Conservation (phyloP, 1,284 basidiomycete genomes). For the Macrocybe sp. region DNA sequence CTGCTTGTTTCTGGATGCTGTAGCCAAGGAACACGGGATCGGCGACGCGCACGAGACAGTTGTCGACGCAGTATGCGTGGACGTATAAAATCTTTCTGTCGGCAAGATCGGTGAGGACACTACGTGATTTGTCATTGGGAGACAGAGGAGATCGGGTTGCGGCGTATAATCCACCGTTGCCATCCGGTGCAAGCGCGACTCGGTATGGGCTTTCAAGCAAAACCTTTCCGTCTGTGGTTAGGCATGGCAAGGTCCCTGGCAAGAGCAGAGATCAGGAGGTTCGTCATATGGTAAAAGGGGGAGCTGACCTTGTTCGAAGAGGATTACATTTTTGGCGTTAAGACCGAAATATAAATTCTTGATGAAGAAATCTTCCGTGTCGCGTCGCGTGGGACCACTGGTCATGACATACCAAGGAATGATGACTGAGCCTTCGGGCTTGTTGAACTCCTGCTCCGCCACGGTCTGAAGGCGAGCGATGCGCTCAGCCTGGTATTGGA, state of each 20-base stretch:
- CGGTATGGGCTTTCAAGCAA: conserved; percentile 76
- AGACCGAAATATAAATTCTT: conserved; percentile 85
- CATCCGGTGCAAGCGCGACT: conserved; percentile 93
- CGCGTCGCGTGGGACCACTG: conserved; percentile 87
- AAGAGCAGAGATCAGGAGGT: conserved; percentile 6
- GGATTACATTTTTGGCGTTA: conserved; percentile 73
- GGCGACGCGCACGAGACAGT: conserved; percentile 96
- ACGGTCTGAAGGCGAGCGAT: conserved; percentile 81
- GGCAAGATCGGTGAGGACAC: conserved; percentile 83
- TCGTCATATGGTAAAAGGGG: conserved; percentile 10
- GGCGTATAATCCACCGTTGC: conserved; percentile 96
- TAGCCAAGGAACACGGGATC: conserved; percentile 97
- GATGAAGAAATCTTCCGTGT: conserved; percentile 86
- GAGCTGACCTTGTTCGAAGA: conserved; percentile 93
- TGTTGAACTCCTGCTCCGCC: conserved; percentile 56
- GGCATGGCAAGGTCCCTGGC: conserved; percentile 90
- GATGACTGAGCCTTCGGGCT: conserved; percentile 52
- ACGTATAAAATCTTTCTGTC: conserved; percentile 82
- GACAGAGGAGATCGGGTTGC: conserved; percentile 81
- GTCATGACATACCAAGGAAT: conserved; percentile 99
- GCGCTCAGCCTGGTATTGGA: conserved; percentile 96
- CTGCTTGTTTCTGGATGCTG: conserved; percentile 80
- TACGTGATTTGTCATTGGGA: conserved; percentile 51
- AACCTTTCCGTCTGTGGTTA: conserved; percentile 93
- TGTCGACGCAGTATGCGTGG: conserved; percentile 97